Base-by-base conservation (phyloP, 352 stramenopile genomes). In the Pythium aristosporum region DNA sequence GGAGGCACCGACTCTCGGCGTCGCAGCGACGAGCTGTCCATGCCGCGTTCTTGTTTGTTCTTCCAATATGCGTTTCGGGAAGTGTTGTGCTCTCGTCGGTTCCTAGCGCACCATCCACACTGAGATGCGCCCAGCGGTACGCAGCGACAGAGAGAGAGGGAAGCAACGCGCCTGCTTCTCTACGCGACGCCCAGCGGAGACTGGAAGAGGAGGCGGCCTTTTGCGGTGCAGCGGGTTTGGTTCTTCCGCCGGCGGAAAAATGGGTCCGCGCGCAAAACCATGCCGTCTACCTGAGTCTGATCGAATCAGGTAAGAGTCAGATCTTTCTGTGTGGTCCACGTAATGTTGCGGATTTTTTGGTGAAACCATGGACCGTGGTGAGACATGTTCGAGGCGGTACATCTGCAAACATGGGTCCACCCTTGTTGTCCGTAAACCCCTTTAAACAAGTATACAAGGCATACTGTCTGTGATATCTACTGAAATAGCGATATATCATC, bases 191-290 rank as follows among this genome's bases (percentile, higher is more conserved):
- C 39, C 1, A 46, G 18, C 15, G 39, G 18, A 46, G 39, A 46
- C 39, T 7, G 39, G 13, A 46, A 20, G 39, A 46, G 18, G 39
- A 46, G 11, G 39, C 39, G 39, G 39, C 39, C 6, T 46, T 46
- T 46, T 30, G 21, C 43, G n/a, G 42, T 18, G 7, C 37, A 23
- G 42, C 42, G 43, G 43, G 43, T 50, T 53, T 18, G 10, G 15
- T 53, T 53, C 15, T 13, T 37, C 23, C 23, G 23, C 2, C 23
- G 13, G 20, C 18, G 44, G 44, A 50, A 53, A 53, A 53, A 53
- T 53, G 47, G 47, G 47, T 58, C 51, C 51, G 32, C 54, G 54
- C 54, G 54, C 39, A 20, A 61, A 62, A 42, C 16, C 5, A 62
- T 37, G 5, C 47, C 30, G 42, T 41, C 41, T 62, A 37, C 47